Evolutionary conservation across 148 eudicot genomes (phyloP).

Genomic region (Fagopyrum tataricum): DNA sequence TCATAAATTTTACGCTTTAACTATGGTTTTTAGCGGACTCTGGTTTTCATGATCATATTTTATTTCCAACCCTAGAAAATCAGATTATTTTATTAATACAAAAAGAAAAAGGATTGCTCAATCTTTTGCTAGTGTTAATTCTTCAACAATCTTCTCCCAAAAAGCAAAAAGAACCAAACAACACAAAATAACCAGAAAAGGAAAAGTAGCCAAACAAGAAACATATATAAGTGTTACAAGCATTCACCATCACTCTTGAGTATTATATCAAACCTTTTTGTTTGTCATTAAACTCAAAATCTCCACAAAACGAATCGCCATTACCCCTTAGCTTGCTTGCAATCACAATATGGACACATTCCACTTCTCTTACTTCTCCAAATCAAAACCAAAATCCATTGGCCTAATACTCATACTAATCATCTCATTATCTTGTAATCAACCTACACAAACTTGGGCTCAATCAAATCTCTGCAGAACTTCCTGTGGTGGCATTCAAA

Average conservation of each 20-base stretch:
- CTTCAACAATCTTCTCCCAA: constrained; percentile 10
- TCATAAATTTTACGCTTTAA: too few species aligned
- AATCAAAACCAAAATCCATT: not conserved
- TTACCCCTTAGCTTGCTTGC: not conserved
- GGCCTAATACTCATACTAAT: constrained; percentile 9
- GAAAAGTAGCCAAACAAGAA: not conserved
- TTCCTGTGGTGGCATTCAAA: constrained; percentile 61
- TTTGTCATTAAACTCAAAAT: not conserved
- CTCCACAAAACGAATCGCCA: not conserved
- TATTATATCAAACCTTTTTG: not conserved
- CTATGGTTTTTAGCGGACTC: too few species aligned
- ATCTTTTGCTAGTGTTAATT: not conserved
- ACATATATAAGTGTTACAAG: not conserved
- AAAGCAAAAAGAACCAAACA: constrained; percentile 5
- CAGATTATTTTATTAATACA: too few species aligned
- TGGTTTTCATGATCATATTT: too few species aligned
- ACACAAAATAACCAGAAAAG: not conserved
- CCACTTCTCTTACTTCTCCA: not conserved
- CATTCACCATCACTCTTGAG: not conserved
- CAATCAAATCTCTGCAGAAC: constrained; percentile 61
- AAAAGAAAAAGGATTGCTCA: not conserved
- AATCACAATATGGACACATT: not conserved
- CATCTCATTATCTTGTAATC: constrained; percentile 11
- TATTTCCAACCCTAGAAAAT: too few species aligned
- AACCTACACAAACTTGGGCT: constrained; percentile 22